These are phyloP conservation scores for Hypoxylon lienhwacheense DNA, from an alignment of 495 filamentous ascomycete species.

Conservation along the genomic window DNA sequence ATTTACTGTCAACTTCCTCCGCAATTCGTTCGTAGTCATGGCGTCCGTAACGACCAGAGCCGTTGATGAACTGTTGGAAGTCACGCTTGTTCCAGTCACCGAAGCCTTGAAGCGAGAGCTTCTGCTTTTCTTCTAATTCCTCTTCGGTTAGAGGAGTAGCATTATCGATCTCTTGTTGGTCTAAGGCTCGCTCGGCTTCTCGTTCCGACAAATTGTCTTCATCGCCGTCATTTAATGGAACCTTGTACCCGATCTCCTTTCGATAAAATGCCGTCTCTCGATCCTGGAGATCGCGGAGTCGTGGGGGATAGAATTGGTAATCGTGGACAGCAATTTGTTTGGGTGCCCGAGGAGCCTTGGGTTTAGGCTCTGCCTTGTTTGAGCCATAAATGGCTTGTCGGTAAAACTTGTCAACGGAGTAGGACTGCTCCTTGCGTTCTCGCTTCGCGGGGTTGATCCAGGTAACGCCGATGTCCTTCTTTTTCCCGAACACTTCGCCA, in stretches of 20 bases:
- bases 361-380: slow-evolving; percentile 85
- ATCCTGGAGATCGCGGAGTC: slow-evolving; percentile 86
- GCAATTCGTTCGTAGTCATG: slow-evolving; percentile 81
- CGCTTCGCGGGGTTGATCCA: slow-evolving; percentile 99
- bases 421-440: slow-evolving; percentile 96
- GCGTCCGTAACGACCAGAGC: slow-evolving; percentile 88
- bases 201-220: slow-evolving; percentile 83
- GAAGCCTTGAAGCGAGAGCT: slow-evolving; percentile 82
- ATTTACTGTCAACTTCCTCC: slow-evolving; percentile 90
- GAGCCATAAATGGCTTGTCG: slow-evolving; percentile 73
- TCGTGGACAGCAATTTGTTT: slow-evolving; percentile 92
- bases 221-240: slow-evolving; percentile 76
- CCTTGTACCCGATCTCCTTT: slow-evolving; percentile 93
- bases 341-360: slow-evolving; percentile 91
- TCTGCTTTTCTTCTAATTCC: slow-evolving; percentile 80
- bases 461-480: slow-evolving; percentile 90
- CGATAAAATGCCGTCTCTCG: slow-evolving; percentile 94
- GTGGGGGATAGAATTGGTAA: slow-evolving; percentile 92
- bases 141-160: slow-evolving; percentile 86
- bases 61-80: slow-evolving; percentile 97
- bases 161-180: slow-evolving; percentile 90
- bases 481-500: slow-evolving; percentile 87
- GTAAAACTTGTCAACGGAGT: slow-evolving; percentile 99
- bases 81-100: slow-evolving; percentile 93
- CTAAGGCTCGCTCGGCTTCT: slow-evolving; percentile 82